phyloP scores from a whole-genome alignment of 176 grass and related monocot genomes.

The Poa pratensis region DNA sequence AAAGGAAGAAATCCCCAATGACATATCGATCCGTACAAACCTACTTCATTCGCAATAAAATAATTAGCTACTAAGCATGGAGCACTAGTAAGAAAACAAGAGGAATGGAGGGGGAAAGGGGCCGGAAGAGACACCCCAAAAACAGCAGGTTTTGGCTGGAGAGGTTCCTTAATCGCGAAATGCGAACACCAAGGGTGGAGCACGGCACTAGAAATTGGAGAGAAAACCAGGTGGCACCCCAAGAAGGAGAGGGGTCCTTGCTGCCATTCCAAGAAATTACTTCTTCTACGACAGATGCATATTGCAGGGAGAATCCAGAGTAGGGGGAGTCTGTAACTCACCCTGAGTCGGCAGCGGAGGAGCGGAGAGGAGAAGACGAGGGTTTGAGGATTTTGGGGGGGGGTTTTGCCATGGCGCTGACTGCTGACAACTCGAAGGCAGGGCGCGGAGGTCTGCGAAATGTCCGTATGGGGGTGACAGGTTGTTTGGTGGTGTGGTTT shows the following conservation, averaged over 20 bases:
- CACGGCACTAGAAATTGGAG: neutral
- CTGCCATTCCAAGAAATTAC: too few relatives aligned
- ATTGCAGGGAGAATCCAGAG: too few relatives aligned
- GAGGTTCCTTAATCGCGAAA: neutral
- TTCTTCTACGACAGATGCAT: too few relatives aligned
- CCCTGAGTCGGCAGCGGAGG: neutral
- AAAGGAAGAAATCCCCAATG: too few relatives aligned
- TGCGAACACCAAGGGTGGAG: neutral
- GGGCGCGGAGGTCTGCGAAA: too few relatives aligned
- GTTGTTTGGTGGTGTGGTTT: too few relatives aligned
- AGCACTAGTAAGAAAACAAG: neutral
- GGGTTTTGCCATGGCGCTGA: neutral
- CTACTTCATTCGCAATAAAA: too few relatives aligned
- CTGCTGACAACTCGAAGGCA: neutral
- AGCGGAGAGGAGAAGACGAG: neutral
- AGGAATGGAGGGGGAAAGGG: neutral
- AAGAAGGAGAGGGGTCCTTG: neutral
- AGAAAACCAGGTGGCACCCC: neutral
- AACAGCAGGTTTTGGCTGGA: neutral
- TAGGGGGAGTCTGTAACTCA: neutral
- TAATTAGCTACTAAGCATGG: too few relatives aligned
- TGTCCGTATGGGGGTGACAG: too few relatives aligned
- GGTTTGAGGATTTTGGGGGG: neutral
- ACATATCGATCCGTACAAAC: too few relatives aligned
- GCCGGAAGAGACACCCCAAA: too few relatives aligned